Conservation (phyloP, 495 filamentous ascomycete genomes). For the Xylaria curta region DNA sequence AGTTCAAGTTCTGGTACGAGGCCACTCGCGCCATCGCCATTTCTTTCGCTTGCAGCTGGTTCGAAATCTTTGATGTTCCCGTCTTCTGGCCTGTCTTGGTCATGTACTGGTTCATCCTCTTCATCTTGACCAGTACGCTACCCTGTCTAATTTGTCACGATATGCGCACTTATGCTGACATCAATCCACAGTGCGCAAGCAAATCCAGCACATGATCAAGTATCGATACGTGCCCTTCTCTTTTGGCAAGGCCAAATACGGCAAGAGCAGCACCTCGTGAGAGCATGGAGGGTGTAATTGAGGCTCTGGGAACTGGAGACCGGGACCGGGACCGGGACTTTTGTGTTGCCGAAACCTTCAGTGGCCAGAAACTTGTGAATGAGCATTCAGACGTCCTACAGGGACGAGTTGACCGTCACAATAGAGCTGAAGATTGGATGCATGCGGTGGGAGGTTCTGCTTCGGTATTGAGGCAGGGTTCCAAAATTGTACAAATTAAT, state of each 20-base stretch:
- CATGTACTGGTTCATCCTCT: conserved; percentile 97
- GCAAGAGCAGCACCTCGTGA: conserved; percentile 56
- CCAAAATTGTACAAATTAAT: conserved; percentile 38
- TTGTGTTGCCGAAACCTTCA: conserved; percentile 6
- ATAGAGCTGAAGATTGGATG: neutral
- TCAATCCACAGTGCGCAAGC: conserved; percentile 76
- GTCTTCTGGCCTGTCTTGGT: conserved; percentile 99
- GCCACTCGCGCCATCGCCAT: conserved; percentile 87
- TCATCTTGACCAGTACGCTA: conserved; percentile 87
- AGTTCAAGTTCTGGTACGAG: conserved; percentile 99
- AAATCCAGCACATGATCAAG: conserved; percentile 99
- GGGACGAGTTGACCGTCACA: neutral
- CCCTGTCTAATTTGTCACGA: neutral
- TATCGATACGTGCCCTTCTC: conserved; percentile 98
- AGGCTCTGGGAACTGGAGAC: neutral
- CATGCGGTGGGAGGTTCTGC: neutral
- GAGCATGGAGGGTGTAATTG: neutral
- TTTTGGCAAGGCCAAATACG: conserved; percentile 87
- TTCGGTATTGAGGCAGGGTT: neutral
- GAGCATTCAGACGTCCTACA: neutral
- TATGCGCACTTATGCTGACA: conserved; percentile 35
- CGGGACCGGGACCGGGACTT: neutral
- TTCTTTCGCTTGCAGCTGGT: conserved; percentile 89
- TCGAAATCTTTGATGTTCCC: conserved; percentile 90
- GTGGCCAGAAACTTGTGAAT: neutral